Evolutionary conservation across 768 basidiomycete genomes (phyloP).

Genomic region (Omphalotus guepiniiformis): DNA sequence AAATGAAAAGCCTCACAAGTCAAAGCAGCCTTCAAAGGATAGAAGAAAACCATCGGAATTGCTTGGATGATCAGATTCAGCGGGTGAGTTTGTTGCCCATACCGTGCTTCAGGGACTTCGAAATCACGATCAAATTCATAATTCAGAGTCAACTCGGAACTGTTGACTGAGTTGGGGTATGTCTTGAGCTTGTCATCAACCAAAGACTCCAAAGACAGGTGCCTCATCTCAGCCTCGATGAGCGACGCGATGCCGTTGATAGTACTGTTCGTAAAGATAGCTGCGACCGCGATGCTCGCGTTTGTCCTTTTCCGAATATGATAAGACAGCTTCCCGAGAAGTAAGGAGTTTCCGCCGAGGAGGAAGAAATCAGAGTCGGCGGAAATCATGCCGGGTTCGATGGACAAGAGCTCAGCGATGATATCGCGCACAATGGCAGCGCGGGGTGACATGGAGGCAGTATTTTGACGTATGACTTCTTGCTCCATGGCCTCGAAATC

Average conservation of each 20-base stretch:
- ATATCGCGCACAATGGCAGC: slow-evolving; percentile 34
- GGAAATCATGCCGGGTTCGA: slow-evolving; percentile 26
- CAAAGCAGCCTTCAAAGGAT: slow-evolving; percentile 39
- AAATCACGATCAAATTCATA: slow-evolving; percentile 26
- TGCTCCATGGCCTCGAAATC: slow-evolving; percentile 30
- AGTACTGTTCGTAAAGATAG: slow-evolving; percentile 39
- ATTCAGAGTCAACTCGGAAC: slow-evolving; percentile 18
- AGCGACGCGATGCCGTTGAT: slow-evolving; percentile 36
- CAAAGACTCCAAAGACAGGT: slow-evolving; percentile 10
- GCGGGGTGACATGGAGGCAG: slow-evolving; percentile 23
- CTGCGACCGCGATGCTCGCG: slow-evolving; percentile 30
- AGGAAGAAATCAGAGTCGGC: slow-evolving; percentile 39
- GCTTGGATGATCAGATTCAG: slow-evolving; percentile 36
- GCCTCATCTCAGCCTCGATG: slow-evolving; percentile 26
- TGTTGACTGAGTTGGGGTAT: slow-evolving; percentile 6
- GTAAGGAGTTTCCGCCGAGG: slow-evolving; percentile 40
- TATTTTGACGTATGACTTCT: slow-evolving; percentile 17
- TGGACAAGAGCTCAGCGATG: slow-evolving; percentile 27
- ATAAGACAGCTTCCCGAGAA: slow-evolving; percentile 43
- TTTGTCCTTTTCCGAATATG: slow-evolving; percentile 36
- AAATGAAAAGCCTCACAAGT: slow-evolving; percentile 28
- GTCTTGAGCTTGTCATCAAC: slow-evolving; percentile 2
- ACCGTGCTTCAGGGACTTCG: slow-evolving; percentile 12
- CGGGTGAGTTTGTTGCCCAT: slow-evolving; percentile 30
- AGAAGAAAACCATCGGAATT: slow-evolving; percentile 39